phyloP scores from a whole-genome alignment of 75 land plant species.

The Picea glauca region DNA sequence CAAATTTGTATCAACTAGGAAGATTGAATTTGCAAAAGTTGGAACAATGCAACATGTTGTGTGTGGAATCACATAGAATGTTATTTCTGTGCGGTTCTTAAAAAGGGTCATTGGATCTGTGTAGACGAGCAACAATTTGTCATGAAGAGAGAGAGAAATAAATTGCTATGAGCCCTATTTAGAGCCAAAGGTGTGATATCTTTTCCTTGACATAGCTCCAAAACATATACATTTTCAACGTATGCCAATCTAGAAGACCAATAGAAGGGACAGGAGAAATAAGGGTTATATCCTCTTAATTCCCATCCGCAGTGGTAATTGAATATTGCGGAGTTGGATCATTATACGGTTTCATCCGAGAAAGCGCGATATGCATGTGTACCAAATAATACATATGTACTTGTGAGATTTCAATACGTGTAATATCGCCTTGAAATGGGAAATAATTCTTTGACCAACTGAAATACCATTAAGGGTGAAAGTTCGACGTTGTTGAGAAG shows the following conservation, averaged over 20 bases:
- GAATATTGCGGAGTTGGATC: no score
- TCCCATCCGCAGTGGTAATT: no score
- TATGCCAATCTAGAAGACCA: conserved; percentile 54
- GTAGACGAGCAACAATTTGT: conserved; percentile 81
- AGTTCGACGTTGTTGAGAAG: conserved; percentile 40
- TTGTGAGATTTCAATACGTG: no score
- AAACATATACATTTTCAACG: conserved; percentile 62
- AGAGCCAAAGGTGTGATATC: conserved; percentile 84
- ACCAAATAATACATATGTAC: conserved; percentile 59
- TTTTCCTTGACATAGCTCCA: conserved; percentile 71
- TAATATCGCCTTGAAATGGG: no score
- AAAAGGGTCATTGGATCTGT: conserved; percentile 73
- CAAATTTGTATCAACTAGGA: conserved; percentile 61
- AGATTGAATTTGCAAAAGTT: conserved; percentile 76
- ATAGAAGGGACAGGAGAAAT: conserved; percentile 54
- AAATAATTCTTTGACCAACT: no score
- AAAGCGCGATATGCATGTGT: conserved; percentile 28
- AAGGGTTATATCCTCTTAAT: conserved; percentile 5
- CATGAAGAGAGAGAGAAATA: conserved; percentile 81
- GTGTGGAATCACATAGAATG: conserved; percentile 64
- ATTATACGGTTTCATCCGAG: background rate
- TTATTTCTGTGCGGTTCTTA: conserved; percentile 70
- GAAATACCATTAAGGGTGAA: conserved; percentile 71
- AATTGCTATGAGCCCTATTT: conserved; percentile 83
- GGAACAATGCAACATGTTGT: conserved; percentile 89